Evolutionary conservation across 352 stramenopile species (phyloP).

Genomic region (Pythium biforme): DNA sequence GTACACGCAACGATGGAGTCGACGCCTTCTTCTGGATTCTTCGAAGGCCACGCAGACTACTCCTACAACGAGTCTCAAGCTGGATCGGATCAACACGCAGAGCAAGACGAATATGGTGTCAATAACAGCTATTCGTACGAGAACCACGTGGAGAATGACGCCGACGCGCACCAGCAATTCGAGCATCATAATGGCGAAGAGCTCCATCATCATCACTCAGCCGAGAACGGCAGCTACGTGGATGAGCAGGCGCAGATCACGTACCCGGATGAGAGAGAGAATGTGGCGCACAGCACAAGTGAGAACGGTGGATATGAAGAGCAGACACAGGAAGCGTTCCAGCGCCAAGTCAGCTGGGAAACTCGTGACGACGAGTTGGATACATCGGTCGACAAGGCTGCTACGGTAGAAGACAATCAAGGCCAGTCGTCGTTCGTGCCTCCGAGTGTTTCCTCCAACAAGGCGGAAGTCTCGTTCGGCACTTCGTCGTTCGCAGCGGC

Average conservation of each 20-base stretch:
- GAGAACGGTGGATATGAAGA: not conserved
- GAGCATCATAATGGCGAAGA: not conserved
- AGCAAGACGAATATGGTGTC: not conserved
- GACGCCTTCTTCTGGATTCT: not conserved
- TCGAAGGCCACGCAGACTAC: not conserved
- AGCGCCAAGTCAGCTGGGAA: constrained; percentile 21
- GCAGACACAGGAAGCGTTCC: not conserved
- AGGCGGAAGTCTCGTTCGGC: constrained; percentile 26
- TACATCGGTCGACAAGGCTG: not conserved
- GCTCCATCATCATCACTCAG: not conserved
- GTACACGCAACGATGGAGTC: not conserved
- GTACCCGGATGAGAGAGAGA: not conserved
- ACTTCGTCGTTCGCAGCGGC: constrained; percentile 28
- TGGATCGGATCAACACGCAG: not conserved
- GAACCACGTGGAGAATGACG: not conserved
- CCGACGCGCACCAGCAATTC: not conserved
- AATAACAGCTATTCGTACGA: not conserved
- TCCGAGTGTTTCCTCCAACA: constrained; percentile 2
- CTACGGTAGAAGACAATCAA: not conserved
- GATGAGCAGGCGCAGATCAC: not conserved
- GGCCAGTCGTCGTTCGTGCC: not conserved
- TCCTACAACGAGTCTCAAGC: not conserved
- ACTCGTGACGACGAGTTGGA: constrained; percentile 2
- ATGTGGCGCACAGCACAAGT: not conserved
- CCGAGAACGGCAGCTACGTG: not conserved